Conservation (phyloP, 345 rosid species). For the Schrenkiella parvula region DNA sequence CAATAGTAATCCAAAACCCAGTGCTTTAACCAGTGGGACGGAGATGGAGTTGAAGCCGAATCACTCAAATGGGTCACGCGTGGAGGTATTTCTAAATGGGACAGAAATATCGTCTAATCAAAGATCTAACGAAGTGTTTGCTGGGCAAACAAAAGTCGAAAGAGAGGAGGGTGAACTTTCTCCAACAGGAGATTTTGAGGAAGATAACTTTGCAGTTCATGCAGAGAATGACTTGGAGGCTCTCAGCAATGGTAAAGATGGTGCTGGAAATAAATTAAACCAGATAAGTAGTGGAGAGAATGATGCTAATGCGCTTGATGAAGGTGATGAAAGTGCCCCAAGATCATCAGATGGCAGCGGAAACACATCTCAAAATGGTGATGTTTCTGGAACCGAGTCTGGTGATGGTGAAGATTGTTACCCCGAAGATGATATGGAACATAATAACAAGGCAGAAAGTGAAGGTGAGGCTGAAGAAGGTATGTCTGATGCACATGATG, state of each 20-base stretch:
- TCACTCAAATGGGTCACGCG: constrained; percentile 44
- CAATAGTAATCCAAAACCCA: constrained; percentile 51
- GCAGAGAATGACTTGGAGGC: constrained; percentile 60
- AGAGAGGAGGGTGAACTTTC: constrained; percentile 99
- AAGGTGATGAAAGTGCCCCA: constrained; percentile 80
- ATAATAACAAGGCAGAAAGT: constrained; percentile 77
- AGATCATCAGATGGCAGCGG: constrained; percentile 87
- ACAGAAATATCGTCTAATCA: constrained; percentile 45
- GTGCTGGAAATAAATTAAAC: constrained; percentile 44
- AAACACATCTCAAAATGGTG: constrained; percentile 86
- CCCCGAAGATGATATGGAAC: constrained; percentile 66
- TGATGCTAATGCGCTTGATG: constrained; percentile 76
- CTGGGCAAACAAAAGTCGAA: constrained; percentile 58
- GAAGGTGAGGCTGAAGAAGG: constrained; percentile 88
- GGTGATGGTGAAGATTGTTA: constrained; percentile 82
- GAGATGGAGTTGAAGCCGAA: constrained; percentile 52
- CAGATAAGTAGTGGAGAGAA: constrained; percentile 56
- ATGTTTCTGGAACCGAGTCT: constrained; percentile 84
- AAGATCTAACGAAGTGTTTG: constrained; percentile 49
- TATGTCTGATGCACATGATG: constrained; percentile 63
- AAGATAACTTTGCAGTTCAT: constrained; percentile 74
- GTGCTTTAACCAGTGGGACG: constrained; percentile 40
- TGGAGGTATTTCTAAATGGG: constrained; percentile 74
- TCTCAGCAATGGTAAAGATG: constrained; percentile 49
- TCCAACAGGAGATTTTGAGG: constrained; percentile 90